phyloP scores from a whole-genome alignment of 2,329 filamentous ascomycete genomes.

The Talaromyces sp. region DNA sequence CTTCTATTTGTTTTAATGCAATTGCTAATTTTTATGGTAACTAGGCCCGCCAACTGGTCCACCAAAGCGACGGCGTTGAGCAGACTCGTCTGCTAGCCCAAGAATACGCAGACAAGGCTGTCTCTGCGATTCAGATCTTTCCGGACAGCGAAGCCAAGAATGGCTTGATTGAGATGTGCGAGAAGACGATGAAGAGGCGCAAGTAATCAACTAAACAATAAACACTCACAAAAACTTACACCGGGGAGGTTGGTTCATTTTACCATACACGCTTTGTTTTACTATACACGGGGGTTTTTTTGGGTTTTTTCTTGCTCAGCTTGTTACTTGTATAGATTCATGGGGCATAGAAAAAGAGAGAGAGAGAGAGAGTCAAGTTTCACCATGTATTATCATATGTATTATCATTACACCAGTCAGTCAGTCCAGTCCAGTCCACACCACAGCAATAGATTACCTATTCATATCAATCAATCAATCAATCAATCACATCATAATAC shows the following conservation, averaged over 20 bases:
- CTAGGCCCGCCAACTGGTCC: slow-evolving; percentile 81
- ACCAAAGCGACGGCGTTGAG: slow-evolving; percentile 78
- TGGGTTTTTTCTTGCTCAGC: too few species aligned
- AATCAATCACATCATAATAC: neutral
- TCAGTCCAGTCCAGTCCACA: neutral
- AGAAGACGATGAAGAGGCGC: slow-evolving; percentile 81
- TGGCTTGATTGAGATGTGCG: slow-evolving; percentile 87
- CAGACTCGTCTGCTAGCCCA: slow-evolving; percentile 87
- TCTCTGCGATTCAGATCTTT: slow-evolving; percentile 75
- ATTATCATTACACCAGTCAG: neutral
- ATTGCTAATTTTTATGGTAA: neutral
- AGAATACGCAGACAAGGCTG: slow-evolving; percentile 83
- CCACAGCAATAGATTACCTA: neutral
- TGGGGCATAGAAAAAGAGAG: neutral
- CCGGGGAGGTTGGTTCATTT: too few species aligned
- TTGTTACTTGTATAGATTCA: neutral
- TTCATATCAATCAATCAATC: neutral
- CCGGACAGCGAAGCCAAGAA: slow-evolving; percentile 93
- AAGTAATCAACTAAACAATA: slow-evolving; percentile 51
- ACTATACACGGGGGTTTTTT: neutral
- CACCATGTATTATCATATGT: neutral
- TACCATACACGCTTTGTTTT: too few species aligned
- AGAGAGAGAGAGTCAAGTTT: neutral
- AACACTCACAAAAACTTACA: too few species aligned
- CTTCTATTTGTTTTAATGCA: neutral